Conservation (phyloP, 805 yeast species). For the Yamadazyma akitaensis region DNA sequence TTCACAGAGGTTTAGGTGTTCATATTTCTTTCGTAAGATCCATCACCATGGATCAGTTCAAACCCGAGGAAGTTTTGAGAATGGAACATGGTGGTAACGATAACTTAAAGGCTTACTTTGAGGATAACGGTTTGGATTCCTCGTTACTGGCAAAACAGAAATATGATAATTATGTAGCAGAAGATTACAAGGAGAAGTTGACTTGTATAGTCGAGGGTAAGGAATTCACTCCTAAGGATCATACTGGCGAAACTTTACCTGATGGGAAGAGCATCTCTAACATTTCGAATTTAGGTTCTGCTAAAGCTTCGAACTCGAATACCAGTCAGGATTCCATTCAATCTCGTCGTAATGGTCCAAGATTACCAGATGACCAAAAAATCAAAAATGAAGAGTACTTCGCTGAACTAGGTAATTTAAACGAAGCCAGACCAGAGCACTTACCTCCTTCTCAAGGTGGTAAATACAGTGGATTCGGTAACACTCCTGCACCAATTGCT, state of each 20-base stretch:
- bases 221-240: conserved; percentile 65
- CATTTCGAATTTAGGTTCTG: not conserved
- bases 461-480: conserved; percentile 87
- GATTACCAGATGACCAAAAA: conserved; percentile 36
- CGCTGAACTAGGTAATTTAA: conserved; percentile 70
- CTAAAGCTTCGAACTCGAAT: conserved; percentile 7
- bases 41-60: conserved; percentile 98
- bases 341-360: conserved; percentile 44
- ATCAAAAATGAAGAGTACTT: conserved; percentile 78
- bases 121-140: conserved; percentile 65
- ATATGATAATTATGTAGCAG: conserved; percentile 89
- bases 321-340: conserved; percentile 25
- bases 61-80: conserved; percentile 80
- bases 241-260: conserved; percentile 45
- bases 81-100: conserved; percentile 96
- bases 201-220: conserved; percentile 72
- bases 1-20: conserved; percentile 93
- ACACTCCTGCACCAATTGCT: conserved; percentile 54
- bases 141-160: conserved; percentile 64
- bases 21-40: conserved; percentile 95
- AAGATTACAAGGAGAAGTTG: conserved; percentile 83
- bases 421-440: conserved; percentile 69
- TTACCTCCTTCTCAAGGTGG: conserved; percentile 95
- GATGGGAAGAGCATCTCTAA: conserved; percentile 8
- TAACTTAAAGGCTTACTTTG: conserved; percentile 65